A percentile compares a stretch with the other conserved stretches of the same genome.
Conservation (phyloP, 2,329 filamentous ascomycete species). For the Paramyrothecium roridum region DNA sequence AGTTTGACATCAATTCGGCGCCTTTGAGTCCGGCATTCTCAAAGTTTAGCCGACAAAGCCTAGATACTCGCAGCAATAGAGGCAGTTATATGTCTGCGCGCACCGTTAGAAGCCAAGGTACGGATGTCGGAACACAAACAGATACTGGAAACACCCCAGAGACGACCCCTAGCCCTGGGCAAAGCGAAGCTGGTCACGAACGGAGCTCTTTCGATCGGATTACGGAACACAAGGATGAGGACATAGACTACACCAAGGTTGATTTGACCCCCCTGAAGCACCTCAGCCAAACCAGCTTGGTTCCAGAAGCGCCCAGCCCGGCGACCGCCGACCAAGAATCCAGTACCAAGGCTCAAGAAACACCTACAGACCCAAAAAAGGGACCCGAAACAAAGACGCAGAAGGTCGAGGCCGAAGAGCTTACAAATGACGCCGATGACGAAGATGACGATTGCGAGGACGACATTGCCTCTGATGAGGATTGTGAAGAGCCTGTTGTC, state of each 20-base stretch:
- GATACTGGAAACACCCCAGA: constrained; percentile 49
- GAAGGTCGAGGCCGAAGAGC: constrained; percentile 19
- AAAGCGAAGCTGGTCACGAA: constrained; percentile 49
- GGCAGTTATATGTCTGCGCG: constrained; percentile 73
- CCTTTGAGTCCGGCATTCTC: constrained; percentile 70
- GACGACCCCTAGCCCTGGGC: constrained; percentile 52
- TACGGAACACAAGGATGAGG: constrained; percentile 39
- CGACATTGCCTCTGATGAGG: constrained; percentile 45
- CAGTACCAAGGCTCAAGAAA: constrained; percentile 16
- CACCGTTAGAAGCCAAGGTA: constrained; percentile 68
- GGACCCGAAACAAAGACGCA: constrained; percentile 16
- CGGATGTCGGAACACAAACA: constrained; percentile 65
- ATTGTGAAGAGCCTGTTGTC: constrained; percentile 64
- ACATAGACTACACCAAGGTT: constrained; percentile 59
- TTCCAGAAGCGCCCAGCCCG: not conserved
- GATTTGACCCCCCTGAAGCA: constrained; percentile 48
- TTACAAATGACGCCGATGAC: constrained; percentile 18
- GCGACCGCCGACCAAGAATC: not conserved
- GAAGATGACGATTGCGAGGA: constrained; percentile 34
- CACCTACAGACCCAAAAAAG: constrained; percentile 13
- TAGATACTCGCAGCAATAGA: constrained; percentile 66
- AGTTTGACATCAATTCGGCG: constrained; percentile 78
- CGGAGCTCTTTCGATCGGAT: constrained; percentile 37
- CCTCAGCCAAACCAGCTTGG: constrained; percentile 28
- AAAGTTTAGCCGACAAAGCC: constrained; percentile 61